A percentile compares a stretch with the other conserved stretches of the same genome.
phyloP scores from a whole-genome alignment of 257 asterid species.

The Ligustrum vulgare region DNA sequence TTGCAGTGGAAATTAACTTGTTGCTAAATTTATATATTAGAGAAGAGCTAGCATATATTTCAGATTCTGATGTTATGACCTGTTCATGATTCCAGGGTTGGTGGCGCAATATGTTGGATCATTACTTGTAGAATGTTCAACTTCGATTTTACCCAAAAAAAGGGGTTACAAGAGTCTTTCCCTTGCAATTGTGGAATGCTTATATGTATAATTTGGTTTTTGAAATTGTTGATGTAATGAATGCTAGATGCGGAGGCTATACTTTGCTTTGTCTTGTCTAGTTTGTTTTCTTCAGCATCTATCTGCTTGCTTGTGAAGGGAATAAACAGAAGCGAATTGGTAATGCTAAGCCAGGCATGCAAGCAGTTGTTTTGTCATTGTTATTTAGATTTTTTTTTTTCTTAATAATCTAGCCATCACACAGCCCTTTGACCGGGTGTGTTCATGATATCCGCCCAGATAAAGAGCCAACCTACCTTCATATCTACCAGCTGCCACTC shows the following conservation, averaged over 20 bases:
- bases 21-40: neutral
- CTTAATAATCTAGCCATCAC: too few species aligned
- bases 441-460: too few species aligned
- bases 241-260: neutral
- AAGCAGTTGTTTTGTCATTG: too few species aligned
- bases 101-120: neutral
- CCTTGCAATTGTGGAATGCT: neutral
- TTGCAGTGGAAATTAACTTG: conserved; percentile 11
- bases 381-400: too few species aligned
- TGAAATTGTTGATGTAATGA: neutral
- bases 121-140: neutral
- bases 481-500: too few species aligned
- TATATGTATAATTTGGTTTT: neutral
- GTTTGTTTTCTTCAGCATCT: neutral
- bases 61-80: neutral
- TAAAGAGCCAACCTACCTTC: too few species aligned
- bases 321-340: neutral
- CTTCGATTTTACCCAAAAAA: neutral
- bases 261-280: neutral
- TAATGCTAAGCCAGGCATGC: too few species aligned
- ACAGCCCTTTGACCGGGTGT: too few species aligned
- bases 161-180: neutral
- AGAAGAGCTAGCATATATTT: neutral
- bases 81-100: conserved; percentile 9
- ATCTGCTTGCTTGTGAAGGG: neutral